phyloP scores from a whole-genome alignment of 148 eudicot species.

The Chenopodium suecicum region DNA sequence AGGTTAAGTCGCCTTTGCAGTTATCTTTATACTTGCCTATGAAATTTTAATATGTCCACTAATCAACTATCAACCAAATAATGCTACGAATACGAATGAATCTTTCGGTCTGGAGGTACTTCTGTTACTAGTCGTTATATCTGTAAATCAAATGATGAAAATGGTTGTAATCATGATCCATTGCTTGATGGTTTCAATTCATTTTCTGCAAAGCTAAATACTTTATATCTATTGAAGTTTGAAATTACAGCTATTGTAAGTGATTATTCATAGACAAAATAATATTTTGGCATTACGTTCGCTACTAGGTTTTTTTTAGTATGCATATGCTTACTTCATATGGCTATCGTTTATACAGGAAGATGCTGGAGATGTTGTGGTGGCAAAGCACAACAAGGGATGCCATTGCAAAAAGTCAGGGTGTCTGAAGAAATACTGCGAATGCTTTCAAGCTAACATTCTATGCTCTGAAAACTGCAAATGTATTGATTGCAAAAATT shows the following conservation, averaged over 20 bases:
- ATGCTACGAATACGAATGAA: background rate
- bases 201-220: constrained; percentile 2
- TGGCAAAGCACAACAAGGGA: constrained; percentile 93
- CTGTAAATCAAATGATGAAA: background rate
- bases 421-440: constrained; percentile 95
- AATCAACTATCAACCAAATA: background rate
- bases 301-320: background rate
- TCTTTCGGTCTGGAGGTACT: background rate
- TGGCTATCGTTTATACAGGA: constrained; percentile 47
- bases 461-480: constrained; percentile 96
- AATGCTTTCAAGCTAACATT: constrained; percentile 96
- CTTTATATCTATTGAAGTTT: background rate
- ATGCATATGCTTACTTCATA: background rate
- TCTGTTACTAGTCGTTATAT: background rate
- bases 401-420: constrained; percentile 99
- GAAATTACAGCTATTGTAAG: background rate
- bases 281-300: background rate
- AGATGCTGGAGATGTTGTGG: constrained; percentile 66
- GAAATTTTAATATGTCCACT: background rate
- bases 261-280: background rate
- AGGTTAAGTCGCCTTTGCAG: background rate
- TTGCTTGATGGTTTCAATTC: background rate
- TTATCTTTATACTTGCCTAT: background rate
- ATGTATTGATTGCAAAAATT: constrained; percentile 96
- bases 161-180: background rate